These are phyloP conservation scores for Thermomucor indicae-seudaticae DNA, from an alignment of 371 early-diverging fungal species.

Conservation along the genomic window DNA sequence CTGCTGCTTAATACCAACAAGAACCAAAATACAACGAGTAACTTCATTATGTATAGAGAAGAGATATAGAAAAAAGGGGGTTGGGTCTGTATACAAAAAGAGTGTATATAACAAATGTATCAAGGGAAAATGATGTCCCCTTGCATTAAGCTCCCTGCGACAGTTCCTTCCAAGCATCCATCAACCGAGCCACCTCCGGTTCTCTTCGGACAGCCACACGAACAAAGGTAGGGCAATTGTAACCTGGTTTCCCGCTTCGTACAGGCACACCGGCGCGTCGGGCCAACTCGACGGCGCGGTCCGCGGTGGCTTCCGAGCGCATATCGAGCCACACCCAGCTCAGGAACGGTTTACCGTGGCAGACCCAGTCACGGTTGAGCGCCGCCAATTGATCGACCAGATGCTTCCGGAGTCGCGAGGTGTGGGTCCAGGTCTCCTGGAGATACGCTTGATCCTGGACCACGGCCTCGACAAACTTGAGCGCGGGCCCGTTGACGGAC, in stretches of 20 bases:
- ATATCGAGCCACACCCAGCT: conserved; percentile 88
- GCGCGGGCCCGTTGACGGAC: conserved; percentile 82
- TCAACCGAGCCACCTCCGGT: conserved; percentile 52
- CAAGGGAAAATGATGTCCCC: too few relatives aligned
- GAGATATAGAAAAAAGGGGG: too few relatives aligned
- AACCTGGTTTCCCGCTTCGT: conserved; percentile 76
- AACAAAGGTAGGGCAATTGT: conserved; percentile 69
- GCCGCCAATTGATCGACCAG: conserved; percentile 46
- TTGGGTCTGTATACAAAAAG: too few relatives aligned
- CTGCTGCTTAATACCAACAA: too few relatives aligned
- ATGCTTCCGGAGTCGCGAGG: conserved; percentile 61
- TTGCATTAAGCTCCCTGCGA: too few relatives aligned
- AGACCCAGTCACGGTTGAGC: conserved; percentile 56
- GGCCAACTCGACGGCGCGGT: conserved; percentile 59
- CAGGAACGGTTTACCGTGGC: conserved; percentile 69
- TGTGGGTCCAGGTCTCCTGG: conserved; percentile 72
- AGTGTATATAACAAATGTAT: too few relatives aligned
- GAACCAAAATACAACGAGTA: too few relatives aligned
- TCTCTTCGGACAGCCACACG: conserved; percentile 79
- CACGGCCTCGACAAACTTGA: conserved; percentile 77
- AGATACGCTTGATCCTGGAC: conserved; percentile 65
- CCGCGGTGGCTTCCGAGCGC: conserved; percentile 45
- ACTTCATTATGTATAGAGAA: too few relatives aligned
- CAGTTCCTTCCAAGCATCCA: conserved; percentile 70
- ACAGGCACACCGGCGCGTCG: conserved; percentile 78